These are phyloP conservation scores for Salvia sclarea DNA, from an alignment of 305 asterid species.

Conservation along the genomic window DNA sequence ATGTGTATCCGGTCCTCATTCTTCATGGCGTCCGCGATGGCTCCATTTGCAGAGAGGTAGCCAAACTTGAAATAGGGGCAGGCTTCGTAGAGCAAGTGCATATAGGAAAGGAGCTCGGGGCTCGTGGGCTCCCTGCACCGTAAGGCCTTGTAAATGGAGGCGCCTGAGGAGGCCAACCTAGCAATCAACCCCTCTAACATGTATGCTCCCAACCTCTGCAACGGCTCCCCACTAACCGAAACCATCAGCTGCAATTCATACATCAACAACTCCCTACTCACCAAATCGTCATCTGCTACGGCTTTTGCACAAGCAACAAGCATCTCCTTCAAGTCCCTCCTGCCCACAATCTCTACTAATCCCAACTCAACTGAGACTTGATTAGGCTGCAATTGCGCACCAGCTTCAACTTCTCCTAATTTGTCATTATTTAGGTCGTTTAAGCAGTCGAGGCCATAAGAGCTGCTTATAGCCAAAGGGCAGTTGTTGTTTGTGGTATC, in stretches of 20 bases:
- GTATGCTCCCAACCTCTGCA: conserved; percentile 59
- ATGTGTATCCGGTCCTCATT: conserved; percentile 47
- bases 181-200: conserved; percentile 61
- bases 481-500: conserved; percentile 32
- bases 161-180: conserved; percentile 48
- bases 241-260: conserved; percentile 45
- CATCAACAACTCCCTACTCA: conserved; percentile 42
- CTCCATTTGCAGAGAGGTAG: conserved; percentile 54
- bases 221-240: conserved; percentile 54
- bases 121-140: conserved; percentile 53
- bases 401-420: conserved; percentile 32
- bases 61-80: conserved; percentile 62
- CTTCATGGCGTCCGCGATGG: conserved; percentile 56
- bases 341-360: conserved; percentile 34
- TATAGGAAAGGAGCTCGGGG: conserved; percentile 49
- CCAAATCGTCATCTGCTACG: conserved; percentile 37
- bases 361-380: conserved; percentile 29
- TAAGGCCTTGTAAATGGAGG: conserved; percentile 52
- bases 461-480: conserved; percentile 24
- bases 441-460: conserved; percentile 18
- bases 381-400: conserved; percentile 23
- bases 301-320: conserved; percentile 63
- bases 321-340: conserved; percentile 42
- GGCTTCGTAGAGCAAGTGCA: conserved; percentile 54
- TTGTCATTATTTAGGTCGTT: conserved; percentile 27